Conservation (phyloP, 2,329 filamentous ascomycete species). For the Phialophora expanda region DNA sequence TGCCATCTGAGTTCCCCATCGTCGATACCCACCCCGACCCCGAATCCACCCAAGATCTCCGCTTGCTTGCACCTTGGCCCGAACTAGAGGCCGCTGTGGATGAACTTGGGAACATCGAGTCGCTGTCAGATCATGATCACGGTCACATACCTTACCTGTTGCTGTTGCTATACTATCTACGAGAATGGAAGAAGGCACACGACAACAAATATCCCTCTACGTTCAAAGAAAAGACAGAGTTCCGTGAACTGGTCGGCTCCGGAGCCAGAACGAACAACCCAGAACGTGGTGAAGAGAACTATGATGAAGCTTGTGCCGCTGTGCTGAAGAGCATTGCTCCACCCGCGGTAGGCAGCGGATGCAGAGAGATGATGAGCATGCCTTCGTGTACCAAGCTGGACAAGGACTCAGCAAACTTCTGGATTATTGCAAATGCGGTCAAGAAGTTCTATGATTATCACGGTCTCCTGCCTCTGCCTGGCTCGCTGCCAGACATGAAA, state of each 20-base stretch:
- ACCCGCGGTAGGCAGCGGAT: constrained; percentile 69
- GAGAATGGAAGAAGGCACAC: constrained; percentile 76
- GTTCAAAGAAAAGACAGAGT: constrained; percentile 86
- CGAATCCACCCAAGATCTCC: constrained; percentile 80
- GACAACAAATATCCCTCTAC: constrained; percentile 70
- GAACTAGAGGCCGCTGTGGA: constrained; percentile 72
- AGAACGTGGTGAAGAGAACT: constrained; percentile 95
- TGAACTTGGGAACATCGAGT: constrained; percentile 70
- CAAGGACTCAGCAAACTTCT: constrained; percentile 70
- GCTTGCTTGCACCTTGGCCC: constrained; percentile 83
- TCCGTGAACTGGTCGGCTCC: constrained; percentile 71
- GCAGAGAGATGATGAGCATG: constrained; percentile 80
- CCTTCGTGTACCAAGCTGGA: constrained; percentile 58
- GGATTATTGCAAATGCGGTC: constrained; percentile 84
- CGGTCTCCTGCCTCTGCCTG: constrained; percentile 77
- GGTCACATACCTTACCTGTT: constrained; percentile 89
- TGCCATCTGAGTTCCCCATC: constrained; percentile 83
- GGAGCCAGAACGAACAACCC: constrained; percentile 73
- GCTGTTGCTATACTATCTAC: constrained; percentile 80
- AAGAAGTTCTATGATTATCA: constrained; percentile 76
- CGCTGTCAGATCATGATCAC: constrained; percentile 77
- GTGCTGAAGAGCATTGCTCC: constrained; percentile 84
- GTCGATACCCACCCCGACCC: constrained; percentile 95
- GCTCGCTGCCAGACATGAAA: constrained; percentile 96
- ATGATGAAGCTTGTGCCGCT: constrained; percentile 85